Percentiles rank a stretch among this genome's conserved stretches.
phyloP scores from a whole-genome alignment of 495 filamentous ascomycete species.

The Tuber melanosporum region DNA sequence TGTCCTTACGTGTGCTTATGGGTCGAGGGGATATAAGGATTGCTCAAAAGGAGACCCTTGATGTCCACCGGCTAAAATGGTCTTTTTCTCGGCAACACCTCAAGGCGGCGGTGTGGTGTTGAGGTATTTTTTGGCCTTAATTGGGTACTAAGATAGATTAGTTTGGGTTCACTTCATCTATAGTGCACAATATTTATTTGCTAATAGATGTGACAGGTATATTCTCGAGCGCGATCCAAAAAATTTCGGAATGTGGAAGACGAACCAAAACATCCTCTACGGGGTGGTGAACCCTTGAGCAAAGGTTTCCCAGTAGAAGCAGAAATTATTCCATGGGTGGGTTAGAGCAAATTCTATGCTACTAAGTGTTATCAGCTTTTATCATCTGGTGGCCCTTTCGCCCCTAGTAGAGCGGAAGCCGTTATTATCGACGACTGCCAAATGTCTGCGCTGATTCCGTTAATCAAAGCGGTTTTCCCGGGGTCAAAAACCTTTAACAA shows the following conservation, averaged over 20 bases:
- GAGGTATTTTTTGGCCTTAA: slow-evolving; percentile 67
- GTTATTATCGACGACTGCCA: slow-evolving; percentile 79
- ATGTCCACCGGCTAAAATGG: slow-evolving; percentile 49
- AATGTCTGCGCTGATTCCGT: slow-evolving; percentile 73
- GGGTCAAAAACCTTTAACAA: slow-evolving; percentile 70
- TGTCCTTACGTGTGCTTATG: too few species aligned
- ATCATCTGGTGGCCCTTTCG: slow-evolving; percentile 62
- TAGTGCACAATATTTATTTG: not conserved
- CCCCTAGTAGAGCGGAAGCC: slow-evolving; percentile 73
- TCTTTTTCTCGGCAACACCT: slow-evolving; percentile 80
- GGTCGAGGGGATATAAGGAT: slow-evolving; percentile 56
- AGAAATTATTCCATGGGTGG: slow-evolving; percentile 58
- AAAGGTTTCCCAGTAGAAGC: slow-evolving; percentile 57
- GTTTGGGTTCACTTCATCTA: slow-evolving; percentile 52
- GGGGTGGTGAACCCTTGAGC: slow-evolving; percentile 62
- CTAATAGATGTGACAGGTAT: slow-evolving; percentile 46
- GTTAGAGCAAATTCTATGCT: slow-evolving; percentile 70
- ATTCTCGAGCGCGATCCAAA: slow-evolving; percentile 79
- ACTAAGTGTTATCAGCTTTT: slow-evolving; percentile 68
- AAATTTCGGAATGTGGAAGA: slow-evolving; percentile 82
- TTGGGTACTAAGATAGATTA: slow-evolving; percentile 66
- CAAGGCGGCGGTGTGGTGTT: slow-evolving; percentile 83
- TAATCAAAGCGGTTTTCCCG: slow-evolving; percentile 65
- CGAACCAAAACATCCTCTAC: slow-evolving; percentile 86
- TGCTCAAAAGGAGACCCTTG: not conserved